A percentile compares a stretch with the other conserved stretches of the same genome.
Evolutionary conservation across 148 eudicot species (phyloP).

Genomic region (Chenopodium suecicum): DNA sequence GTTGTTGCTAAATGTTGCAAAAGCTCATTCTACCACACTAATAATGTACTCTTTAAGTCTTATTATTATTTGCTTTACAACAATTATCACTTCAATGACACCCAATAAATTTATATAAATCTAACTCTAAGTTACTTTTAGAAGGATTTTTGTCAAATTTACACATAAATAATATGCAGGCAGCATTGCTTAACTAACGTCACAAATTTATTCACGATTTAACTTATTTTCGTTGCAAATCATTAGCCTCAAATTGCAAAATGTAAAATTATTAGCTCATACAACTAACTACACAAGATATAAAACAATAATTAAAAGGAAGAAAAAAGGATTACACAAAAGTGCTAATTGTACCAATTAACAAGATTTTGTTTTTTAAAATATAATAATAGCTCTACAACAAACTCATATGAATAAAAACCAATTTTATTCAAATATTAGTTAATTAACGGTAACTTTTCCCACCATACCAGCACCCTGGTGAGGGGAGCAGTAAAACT

Average conservation of each 20-base stretch:
- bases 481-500: constrained; percentile 85
- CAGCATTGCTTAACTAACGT: background rate
- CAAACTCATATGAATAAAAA: background rate
- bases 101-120: too few species aligned
- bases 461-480: constrained; percentile 99
- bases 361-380: background rate
- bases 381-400: background rate
- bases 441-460: constrained; percentile 78
- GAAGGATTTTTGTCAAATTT: too few species aligned
- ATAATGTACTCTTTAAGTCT: too few species aligned
- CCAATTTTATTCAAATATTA: constrained; percentile 21
- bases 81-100: too few species aligned
- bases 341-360: background rate
- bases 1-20: too few species aligned
- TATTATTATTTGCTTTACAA: too few species aligned
- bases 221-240: background rate
- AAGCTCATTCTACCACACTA: too few species aligned
- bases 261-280: background rate
- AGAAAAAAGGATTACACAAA: background rate
- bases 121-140: too few species aligned
- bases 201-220: too few species aligned
- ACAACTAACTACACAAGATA: background rate
- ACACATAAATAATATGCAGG: too few species aligned
- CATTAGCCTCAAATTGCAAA: background rate
- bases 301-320: background rate